Evolutionary conservation across 2,329 filamentous ascomycete species (phyloP).

Genomic region (Ceratocystis cacaofunesta): DNA sequence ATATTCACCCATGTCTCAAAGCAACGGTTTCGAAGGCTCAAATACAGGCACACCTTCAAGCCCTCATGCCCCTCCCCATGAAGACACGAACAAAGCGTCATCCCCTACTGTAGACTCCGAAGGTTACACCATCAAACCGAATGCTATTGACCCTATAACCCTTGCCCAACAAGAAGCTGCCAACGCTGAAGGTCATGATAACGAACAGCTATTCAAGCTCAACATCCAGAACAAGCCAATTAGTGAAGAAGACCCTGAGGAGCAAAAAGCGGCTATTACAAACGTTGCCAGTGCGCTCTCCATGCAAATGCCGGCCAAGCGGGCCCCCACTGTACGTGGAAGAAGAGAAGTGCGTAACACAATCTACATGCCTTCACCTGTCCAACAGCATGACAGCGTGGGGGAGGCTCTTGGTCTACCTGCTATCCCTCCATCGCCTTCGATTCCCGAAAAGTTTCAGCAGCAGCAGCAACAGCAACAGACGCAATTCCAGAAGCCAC

Average conservation of each 20-base stretch:
- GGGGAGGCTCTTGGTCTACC: slow-evolving; percentile 10
- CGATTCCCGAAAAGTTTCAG: slow-evolving; percentile 12
- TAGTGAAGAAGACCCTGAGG: slow-evolving; percentile 60
- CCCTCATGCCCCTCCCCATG: not conserved
- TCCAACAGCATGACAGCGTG: slow-evolving; percentile 11
- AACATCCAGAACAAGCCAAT: slow-evolving; percentile 68
- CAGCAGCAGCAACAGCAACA: slow-evolving; percentile 4
- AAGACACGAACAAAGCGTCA: slow-evolving; percentile 19
- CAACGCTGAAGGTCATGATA: slow-evolving; percentile 36
- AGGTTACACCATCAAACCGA: slow-evolving; percentile 58
- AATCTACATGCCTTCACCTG: slow-evolving; percentile 52
- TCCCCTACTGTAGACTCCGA: slow-evolving; percentile 43
- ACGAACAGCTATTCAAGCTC: slow-evolving; percentile 59
- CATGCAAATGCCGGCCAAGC: slow-evolving; percentile 49
- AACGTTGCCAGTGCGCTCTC: slow-evolving; percentile 62
- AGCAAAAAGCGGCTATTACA: slow-evolving; percentile 56
- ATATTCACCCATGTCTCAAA: slow-evolving; percentile 23
- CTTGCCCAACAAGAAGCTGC: slow-evolving; percentile 53
- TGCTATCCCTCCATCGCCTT: slow-evolving; percentile 9
- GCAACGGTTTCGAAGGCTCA: not conserved
- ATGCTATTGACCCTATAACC: slow-evolving; percentile 50
- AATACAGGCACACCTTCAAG: not conserved
- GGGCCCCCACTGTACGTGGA: slow-evolving; percentile 65
- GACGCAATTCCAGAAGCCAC: slow-evolving; percentile 23
- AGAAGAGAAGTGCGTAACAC: slow-evolving; percentile 86